Conservation (phyloP, 805 yeast genomes). For the Brettanomyces sp. region DNA sequence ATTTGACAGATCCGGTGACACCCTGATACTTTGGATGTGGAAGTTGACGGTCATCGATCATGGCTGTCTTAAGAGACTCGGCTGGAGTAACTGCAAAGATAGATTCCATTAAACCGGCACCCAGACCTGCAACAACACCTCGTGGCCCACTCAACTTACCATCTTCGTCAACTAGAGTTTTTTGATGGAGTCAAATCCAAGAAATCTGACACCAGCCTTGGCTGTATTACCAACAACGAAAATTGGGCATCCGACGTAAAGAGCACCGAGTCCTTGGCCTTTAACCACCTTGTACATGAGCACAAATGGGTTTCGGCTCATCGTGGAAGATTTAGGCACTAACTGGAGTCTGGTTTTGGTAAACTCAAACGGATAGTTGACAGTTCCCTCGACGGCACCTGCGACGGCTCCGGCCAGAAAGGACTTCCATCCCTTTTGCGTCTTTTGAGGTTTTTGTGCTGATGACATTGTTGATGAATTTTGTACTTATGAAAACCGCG, state of each 20-base stretch:
- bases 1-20: slow-evolving; percentile 53
- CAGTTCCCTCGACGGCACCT: slow-evolving; percentile 88
- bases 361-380: slow-evolving; percentile 94
- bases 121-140: slow-evolving; percentile 94
- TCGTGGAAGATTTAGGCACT: slow-evolving; percentile 51
- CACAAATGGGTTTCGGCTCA: slow-evolving; percentile 76
- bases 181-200: slow-evolving; percentile 87
- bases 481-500: background rate
- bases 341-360: slow-evolving; percentile 91
- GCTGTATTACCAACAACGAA: slow-evolving; percentile 93
- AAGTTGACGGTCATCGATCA: slow-evolving; percentile 85
- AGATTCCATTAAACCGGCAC: slow-evolving; percentile 91
- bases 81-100: slow-evolving; percentile 94
- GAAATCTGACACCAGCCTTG: slow-evolving; percentile 89
- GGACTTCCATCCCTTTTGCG: slow-evolving; percentile 50
- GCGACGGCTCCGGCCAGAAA: slow-evolving; percentile 95
- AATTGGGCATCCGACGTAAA: slow-evolving; percentile 95
- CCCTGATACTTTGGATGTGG: slow-evolving; percentile 68
- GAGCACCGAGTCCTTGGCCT: slow-evolving; percentile 66
- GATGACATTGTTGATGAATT: background rate
- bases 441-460: too few relatives aligned
- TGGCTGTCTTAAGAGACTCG: slow-evolving; percentile 91
- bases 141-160: slow-evolving; percentile 85
- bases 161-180: slow-evolving; percentile 66
- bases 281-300: slow-evolving; percentile 67